These are phyloP conservation scores for Arctostaphylos glauca DNA, from an alignment of 148 eudicot genomes.

Conservation along the genomic window DNA sequence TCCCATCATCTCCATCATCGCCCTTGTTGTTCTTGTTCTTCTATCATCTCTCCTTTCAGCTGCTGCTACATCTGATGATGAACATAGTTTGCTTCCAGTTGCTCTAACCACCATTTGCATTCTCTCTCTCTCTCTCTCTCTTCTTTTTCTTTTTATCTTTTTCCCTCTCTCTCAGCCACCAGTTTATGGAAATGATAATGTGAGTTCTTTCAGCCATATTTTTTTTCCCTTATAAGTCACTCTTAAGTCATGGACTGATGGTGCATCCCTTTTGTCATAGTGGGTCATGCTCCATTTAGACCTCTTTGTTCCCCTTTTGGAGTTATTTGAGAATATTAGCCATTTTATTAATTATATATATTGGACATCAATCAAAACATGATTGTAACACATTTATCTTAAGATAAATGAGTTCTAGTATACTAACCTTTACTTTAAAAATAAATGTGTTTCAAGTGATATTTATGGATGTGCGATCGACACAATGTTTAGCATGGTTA, in stretches of 20 bases:
- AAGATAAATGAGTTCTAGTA: too few species aligned
- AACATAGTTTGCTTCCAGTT: conserved; percentile 7
- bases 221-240: not conserved
- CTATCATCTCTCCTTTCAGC: conserved; percentile 13
- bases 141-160: conserved; percentile 13
- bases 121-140: conserved; percentile 20
- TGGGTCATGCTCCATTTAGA: not conserved
- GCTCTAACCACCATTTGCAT: conserved; percentile 21
- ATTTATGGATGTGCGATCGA: too few species aligned
- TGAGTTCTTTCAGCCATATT: not conserved
- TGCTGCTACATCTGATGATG: not conserved
- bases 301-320: not conserved
- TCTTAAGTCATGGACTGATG: not conserved
- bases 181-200: conserved; percentile 18
- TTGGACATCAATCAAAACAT: too few species aligned
- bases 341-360: too few species aligned
- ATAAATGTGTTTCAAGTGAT: too few species aligned
- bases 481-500: too few species aligned
- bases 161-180: conserved; percentile 10
- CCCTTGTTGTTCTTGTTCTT: conserved; percentile 3
- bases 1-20: conserved; percentile 16
- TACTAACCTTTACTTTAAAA: too few species aligned
- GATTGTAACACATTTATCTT: too few species aligned
- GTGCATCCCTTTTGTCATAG: not conserved
- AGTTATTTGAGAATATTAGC: too few species aligned